Evolutionary conservation across 202 grass and related monocot species (phyloP), one percentile per base, ranked within the genome.

Genomic region (Cymbopogon flexuosus): DNA sequence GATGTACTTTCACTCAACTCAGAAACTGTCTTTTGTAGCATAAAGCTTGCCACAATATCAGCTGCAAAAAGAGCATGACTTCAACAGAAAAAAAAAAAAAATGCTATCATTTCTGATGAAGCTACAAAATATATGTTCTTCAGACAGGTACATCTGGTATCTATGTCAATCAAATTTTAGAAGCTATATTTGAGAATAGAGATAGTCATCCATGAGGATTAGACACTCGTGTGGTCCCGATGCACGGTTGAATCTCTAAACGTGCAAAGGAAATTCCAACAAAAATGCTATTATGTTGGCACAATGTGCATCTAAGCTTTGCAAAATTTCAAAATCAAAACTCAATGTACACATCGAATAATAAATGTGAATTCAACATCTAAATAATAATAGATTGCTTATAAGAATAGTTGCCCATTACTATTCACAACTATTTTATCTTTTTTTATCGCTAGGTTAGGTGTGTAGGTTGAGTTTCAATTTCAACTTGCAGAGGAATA

Each of bases 31-130:
- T 88, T 97, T 30, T 81, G 85, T 70, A 97, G 85, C 76, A 87
- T 81, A 80, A 94, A 97, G 68, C 89, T 92, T 47, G 94, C 94
- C 40, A 92, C 66, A 83, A 97, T 85, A 81, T 87, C 87, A 86
- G 91, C 94, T 93, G 91, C 68, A 82, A 82, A 87, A 84, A 85
- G 68, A 33, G 74, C 22, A 88, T 4, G 12, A 66, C 4, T 83
- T 59, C 12, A 62, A n/a, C 51, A 41, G 60, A 35, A 9, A 72
- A 70, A 41, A 35, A 9, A 72, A 70, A 41, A 33, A 65, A 61
- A 23, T 13, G 0, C 37, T 56, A 8, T 14, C 2, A 30, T 15
- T 79, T 34, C 5, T 65, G 29, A 81, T 19, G 68, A 64, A 63
- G 62, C n/a, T 45, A 29, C 14, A 78, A 78, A 5, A 75, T 66